Evolutionary conservation across 257 asterid genomes (phyloP).

Genomic region (Plantago major): DNA sequence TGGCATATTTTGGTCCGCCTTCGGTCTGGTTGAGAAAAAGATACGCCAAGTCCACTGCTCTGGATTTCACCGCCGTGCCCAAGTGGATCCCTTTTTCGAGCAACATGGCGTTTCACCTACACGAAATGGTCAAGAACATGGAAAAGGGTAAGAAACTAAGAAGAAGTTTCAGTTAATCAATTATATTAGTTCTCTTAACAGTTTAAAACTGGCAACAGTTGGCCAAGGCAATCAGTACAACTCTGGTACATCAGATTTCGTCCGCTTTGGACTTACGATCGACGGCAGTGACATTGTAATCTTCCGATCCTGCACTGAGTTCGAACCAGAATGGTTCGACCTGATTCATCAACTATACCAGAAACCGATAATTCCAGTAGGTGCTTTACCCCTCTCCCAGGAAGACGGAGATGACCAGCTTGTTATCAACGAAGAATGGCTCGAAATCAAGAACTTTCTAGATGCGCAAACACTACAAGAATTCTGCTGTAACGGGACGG

Average conservation of each 20-base stretch:
- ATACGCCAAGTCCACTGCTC: slow-evolving; percentile 34
- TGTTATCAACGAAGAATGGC: slow-evolving; percentile 34
- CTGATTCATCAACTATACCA: slow-evolving; percentile 42
- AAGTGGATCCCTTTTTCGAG: slow-evolving; percentile 59
- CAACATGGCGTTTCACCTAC: slow-evolving; percentile 41
- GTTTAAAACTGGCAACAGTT: slow-evolving; percentile 23
- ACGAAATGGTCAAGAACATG: slow-evolving; percentile 51
- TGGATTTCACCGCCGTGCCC: slow-evolving; percentile 58
- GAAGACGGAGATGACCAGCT: slow-evolving; percentile 27
- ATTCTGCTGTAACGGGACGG: too few species aligned
- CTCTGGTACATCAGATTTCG: slow-evolving; percentile 53
- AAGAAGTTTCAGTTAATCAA: too few species aligned
- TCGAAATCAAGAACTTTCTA: slow-evolving; percentile 42
- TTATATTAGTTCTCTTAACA: too few species aligned
- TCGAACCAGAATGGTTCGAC: slow-evolving; percentile 73
- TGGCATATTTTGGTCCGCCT: slow-evolving; percentile 70
- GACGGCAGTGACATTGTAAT: slow-evolving; percentile 52
- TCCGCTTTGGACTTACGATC: slow-evolving; percentile 51
- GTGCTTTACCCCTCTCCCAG: slow-evolving; percentile 43
- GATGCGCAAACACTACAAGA: too few species aligned
- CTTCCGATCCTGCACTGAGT: slow-evolving; percentile 58
- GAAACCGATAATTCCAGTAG: slow-evolving; percentile 57
- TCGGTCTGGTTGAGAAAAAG: slow-evolving; percentile 27
- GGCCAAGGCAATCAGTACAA: slow-evolving; percentile 51
- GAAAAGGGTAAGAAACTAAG: slow-evolving; percentile 37